phyloP scores from a whole-genome alignment of 139 green algal genomes.

The Nannochloris sp. region DNA sequence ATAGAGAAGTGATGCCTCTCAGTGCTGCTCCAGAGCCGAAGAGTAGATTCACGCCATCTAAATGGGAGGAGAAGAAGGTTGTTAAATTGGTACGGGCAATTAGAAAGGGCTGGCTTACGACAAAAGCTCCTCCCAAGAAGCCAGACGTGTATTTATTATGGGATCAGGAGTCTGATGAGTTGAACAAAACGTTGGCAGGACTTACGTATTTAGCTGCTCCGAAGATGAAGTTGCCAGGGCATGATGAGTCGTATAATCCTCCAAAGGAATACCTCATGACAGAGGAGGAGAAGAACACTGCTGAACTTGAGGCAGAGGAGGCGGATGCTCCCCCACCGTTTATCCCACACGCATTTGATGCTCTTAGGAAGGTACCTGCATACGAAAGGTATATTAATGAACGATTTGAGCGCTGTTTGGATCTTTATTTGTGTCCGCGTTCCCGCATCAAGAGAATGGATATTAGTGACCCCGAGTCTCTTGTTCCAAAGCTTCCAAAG shows the following conservation, averaged over 20 bases:
- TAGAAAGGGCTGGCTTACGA: slow-evolving; percentile 85
- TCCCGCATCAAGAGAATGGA: slow-evolving; percentile 57
- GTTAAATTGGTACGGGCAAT: slow-evolving; percentile 84
- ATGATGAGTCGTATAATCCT: slow-evolving; percentile 94
- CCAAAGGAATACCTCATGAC: slow-evolving; percentile 88
- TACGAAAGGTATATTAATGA: slow-evolving; percentile 90
- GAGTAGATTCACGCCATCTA: slow-evolving; percentile 89
- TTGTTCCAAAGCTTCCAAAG: slow-evolving; percentile 89
- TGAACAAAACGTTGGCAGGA: slow-evolving; percentile 55
- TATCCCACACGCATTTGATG: slow-evolving; percentile 55
- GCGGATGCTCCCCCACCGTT: slow-evolving; percentile 49
- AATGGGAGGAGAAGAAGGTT: slow-evolving; percentile 89
- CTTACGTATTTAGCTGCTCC: slow-evolving; percentile 86
- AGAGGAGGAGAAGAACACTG: slow-evolving; percentile 75
- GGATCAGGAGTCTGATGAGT: slow-evolving; percentile 66
- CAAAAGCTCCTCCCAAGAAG: slow-evolving; percentile 16
- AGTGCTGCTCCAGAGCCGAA: slow-evolving; percentile 83
- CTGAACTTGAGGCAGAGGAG: slow-evolving; percentile 59
- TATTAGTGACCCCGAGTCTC: slow-evolving; percentile 58
- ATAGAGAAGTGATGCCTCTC: slow-evolving; percentile 70
- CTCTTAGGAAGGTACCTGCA: slow-evolving; percentile 61
- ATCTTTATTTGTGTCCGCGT: slow-evolving; percentile 95
- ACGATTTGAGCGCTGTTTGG: slow-evolving; percentile 95
- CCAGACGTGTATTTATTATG: slow-evolving; percentile 80
- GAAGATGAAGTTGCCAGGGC: slow-evolving; percentile 80